Evolutionary conservation across 768 basidiomycete genomes (phyloP).

Genomic region (Xerocomus spinulosus): DNA sequence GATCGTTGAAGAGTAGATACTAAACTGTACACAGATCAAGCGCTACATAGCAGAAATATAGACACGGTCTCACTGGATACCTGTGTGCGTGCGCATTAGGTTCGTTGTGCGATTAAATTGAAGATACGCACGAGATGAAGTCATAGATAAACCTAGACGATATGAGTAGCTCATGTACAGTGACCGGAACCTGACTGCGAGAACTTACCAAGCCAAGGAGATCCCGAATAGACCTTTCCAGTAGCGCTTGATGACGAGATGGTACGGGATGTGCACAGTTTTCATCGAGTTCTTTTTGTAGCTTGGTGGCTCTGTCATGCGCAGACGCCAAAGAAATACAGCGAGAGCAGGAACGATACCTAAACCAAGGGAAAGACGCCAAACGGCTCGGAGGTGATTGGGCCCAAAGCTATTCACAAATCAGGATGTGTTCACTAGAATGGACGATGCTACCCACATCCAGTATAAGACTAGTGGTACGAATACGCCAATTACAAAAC

Average conservation of each 20-base stretch:
- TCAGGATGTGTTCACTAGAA: not conserved
- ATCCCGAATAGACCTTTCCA: constrained; percentile 72
- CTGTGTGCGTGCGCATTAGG: constrained; percentile 28
- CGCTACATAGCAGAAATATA: not conserved
- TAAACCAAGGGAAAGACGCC: constrained; percentile 82
- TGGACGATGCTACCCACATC: constrained; percentile 53
- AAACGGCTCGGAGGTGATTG: constrained; percentile 78
- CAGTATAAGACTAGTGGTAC: constrained; percentile 83
- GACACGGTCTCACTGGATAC: constrained; percentile 53
- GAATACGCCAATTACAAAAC: constrained; percentile 75
- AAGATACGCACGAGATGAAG: constrained; percentile 60
- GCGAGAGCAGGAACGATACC: constrained; percentile 75
- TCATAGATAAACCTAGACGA: constrained; percentile 66
- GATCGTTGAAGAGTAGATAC: constrained; percentile 76
- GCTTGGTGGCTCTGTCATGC: constrained; percentile 74
- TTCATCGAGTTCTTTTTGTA: constrained; percentile 82
- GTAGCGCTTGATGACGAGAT: constrained; percentile 74
- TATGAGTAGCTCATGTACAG: not conserved
- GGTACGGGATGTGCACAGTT: constrained; percentile 65
- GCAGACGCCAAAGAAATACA: constrained; percentile 84
- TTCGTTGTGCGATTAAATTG: not conserved
- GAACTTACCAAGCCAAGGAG: constrained; percentile 62
- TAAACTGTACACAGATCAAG: constrained; percentile 47
- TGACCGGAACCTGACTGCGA: not conserved
- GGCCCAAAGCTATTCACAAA: constrained; percentile 54